Evolutionary conservation across 352 stramenopile genomes (phyloP).

Genomic region (Phytophthora pisi): DNA sequence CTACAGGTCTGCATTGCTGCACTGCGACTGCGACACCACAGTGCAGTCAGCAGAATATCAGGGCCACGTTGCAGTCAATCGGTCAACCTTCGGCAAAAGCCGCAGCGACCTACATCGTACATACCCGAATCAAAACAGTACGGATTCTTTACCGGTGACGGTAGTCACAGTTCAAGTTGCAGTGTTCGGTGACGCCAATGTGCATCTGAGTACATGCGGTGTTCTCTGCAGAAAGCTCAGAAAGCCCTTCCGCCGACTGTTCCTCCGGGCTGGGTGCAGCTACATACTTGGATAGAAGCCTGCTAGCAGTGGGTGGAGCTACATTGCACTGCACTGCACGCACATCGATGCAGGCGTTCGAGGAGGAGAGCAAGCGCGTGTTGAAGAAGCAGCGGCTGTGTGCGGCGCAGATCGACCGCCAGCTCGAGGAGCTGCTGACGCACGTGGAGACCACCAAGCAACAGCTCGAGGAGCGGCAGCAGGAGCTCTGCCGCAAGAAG

Average conservation of each 20-base stretch:
- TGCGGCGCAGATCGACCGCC: conserved; percentile 61
- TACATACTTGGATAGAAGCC: too few relatives aligned
- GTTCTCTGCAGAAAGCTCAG: background rate
- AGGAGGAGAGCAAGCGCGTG: conserved; percentile 65
- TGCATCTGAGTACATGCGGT: background rate
- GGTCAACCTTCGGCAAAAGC: background rate
- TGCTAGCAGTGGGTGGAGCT: too few relatives aligned
- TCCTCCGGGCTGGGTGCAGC: background rate
- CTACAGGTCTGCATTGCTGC: background rate
- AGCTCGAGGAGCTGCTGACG: conserved; percentile 66
- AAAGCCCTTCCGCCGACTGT: conserved; percentile 8
- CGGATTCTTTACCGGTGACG: background rate
- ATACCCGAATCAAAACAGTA: background rate
- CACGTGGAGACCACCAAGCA: conserved; percentile 67
- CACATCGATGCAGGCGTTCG: conserved; percentile 56
- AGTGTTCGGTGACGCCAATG: conserved; percentile 11
- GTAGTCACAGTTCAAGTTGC: conserved; percentile 4
- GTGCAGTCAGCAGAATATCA: background rate
- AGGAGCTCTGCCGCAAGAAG: conserved; percentile 71
- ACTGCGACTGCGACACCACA: background rate
- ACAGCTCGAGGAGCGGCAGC: conserved; percentile 59
- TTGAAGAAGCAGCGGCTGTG: conserved; percentile 77
- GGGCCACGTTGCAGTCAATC: background rate
- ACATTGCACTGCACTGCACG: background rate
- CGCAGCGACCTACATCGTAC: background rate